phyloP scores from a whole-genome alignment of 371 early-diverging fungal genomes.

The Circinella minor region DNA sequence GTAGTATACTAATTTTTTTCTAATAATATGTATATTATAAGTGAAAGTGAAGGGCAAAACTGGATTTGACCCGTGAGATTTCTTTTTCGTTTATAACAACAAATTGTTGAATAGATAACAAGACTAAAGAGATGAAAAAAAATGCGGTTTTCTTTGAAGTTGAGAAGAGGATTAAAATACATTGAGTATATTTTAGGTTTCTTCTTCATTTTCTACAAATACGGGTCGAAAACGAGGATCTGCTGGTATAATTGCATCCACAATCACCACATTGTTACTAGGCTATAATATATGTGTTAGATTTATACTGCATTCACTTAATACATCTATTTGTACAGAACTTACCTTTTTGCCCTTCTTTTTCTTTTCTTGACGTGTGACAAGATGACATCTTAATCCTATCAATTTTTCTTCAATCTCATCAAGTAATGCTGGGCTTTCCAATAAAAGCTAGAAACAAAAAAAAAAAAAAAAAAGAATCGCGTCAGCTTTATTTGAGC shows the following conservation, averaged over 20 bases:
- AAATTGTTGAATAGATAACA: no score
- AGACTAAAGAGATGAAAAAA: no score
- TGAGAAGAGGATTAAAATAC: no score
- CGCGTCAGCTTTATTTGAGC: neutral
- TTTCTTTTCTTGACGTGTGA: constrained; percentile 2
- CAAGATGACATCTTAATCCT: constrained; percentile 3
- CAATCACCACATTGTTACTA: neutral
- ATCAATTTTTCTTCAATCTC: neutral
- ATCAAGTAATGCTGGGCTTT: neutral
- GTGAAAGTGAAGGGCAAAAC: no score
- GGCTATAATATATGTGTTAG: neutral
- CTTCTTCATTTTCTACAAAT: neutral
- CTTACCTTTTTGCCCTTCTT: constrained; percentile 1
- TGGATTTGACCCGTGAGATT: no score
- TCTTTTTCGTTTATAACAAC: no score
- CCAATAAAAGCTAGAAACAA: neutral
- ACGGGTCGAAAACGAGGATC: neutral
- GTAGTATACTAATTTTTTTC: no score
- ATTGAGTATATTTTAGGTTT: neutral
- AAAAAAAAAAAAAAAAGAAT: neutral
- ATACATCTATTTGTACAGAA: neutral
- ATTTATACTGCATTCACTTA: neutral
- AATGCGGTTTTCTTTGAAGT: no score
- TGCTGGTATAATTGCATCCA: constrained; percentile 11
- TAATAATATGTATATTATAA: no score